Conservation (phyloP, 2,329 filamentous ascomycete genomes). For the Pyricularia sp. region DNA sequence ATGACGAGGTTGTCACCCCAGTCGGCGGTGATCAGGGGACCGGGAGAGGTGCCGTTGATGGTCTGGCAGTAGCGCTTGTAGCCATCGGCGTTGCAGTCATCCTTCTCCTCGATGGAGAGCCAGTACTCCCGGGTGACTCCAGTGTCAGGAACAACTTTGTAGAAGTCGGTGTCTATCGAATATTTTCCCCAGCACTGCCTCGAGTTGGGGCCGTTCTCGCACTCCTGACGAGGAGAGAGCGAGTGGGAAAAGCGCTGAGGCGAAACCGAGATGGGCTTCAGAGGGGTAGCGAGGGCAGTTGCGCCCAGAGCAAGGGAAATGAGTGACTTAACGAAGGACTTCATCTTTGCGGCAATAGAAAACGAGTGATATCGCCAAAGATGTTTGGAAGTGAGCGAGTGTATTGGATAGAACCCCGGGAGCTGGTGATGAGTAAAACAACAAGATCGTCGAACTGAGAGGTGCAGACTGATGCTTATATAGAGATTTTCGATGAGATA, state of each 20-base stretch:
- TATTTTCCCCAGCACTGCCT: conserved; percentile 12
- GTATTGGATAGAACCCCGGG: neutral
- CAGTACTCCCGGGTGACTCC: conserved; percentile 41
- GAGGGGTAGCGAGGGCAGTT: conserved; percentile 1
- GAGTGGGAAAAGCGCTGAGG: neutral
- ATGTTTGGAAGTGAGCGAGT: neutral
- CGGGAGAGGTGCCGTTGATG: conserved; percentile 67
- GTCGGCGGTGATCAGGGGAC: conserved; percentile 63
- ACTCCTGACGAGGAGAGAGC: neutral
- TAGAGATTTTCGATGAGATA: neutral
- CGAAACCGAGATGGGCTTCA: neutral
- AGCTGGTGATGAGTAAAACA: neutral
- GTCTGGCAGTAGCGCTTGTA: conserved; percentile 32
- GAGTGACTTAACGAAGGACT: neutral
- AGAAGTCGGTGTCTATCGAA: conserved; percentile 35
- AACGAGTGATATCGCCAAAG: neutral
- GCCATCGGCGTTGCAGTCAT: conserved; percentile 30
- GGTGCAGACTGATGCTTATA: neutral
- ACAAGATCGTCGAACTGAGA: neutral
- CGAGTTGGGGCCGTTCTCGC: conserved; percentile 16
- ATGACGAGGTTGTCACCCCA: conserved; percentile 65
- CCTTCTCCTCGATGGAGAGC: conserved; percentile 21
- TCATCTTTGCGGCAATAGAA: conserved; percentile 1
- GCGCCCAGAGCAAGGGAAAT: neutral
- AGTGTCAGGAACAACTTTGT: conserved; percentile 29